Base-by-base conservation (phyloP, 257 asterid genomes). In the Oldenlandia corymbosa region DNA sequence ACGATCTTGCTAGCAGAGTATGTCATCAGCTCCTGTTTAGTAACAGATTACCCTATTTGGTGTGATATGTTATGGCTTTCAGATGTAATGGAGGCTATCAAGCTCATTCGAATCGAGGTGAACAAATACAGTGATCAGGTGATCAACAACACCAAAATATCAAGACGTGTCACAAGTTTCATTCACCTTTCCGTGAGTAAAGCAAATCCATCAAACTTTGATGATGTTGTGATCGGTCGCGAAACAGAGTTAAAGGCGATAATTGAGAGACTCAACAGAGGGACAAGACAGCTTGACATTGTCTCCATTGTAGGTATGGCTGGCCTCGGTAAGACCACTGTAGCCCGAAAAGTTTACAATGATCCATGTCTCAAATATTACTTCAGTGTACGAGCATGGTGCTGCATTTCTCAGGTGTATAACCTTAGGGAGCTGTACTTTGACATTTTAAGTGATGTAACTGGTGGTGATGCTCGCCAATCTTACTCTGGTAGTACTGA, bases 271-370 rank as follows among this genome's bases (percentile, higher is more conserved):
- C 53, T 47, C 53, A 47, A 7, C 4, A 47, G 53, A 47, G 53
- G 24, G 21, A n/a, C n/a, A n/a, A n/a, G n/a, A n/a, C n/a, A n/a
- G n/a, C n/a, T n/a, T n/a, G n/a, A n/a, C n/a, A n/a, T 47, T 47
- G 53, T 47, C 53, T 47, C 53, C 2, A 47, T 47, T 47, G 53
- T 47, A 16, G 53, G 53, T 24, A 47, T 47, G 17, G 24, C 53
- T 3, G 53, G 53, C 26, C 53, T 16, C 3, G 53, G 80, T 10
- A 79, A 79, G 76, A 79, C 81, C 21, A 78, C 80, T 47, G 43
- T 78, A 1, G 73, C 75, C 42, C 68, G 41, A 36, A 54, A 48
- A 36, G 32, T 62, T 10, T 78, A 32, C 36, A 58, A 50, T 0
- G 73, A 75, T 52, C 52, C 65, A 10, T 16, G 7, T 5, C 48